phyloP scores from a whole-genome alignment of 208 protist species.

The Borovskyia barvae region DNA sequence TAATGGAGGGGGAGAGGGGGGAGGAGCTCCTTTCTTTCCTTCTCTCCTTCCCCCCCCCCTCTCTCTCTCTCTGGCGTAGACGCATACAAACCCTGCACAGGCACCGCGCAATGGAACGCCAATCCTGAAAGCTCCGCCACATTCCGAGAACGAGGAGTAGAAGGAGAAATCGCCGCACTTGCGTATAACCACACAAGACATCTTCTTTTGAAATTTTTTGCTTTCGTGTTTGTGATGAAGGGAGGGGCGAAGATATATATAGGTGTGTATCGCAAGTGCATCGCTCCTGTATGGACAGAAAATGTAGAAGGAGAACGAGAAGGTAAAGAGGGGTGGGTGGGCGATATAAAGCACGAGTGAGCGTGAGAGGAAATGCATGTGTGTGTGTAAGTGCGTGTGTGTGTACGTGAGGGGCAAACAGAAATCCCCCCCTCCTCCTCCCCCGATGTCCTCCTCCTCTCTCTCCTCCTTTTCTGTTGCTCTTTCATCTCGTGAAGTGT shows the following conservation, averaged over 20 bases:
- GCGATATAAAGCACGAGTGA: not conserved
- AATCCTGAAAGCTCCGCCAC: too few relatives aligned
- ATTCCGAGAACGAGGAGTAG: too few relatives aligned
- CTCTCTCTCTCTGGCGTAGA: not conserved
- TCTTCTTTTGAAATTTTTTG: too few relatives aligned
- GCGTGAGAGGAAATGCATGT: not conserved
- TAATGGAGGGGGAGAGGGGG: not conserved
- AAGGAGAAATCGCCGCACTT: too few relatives aligned
- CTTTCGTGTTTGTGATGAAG: too few relatives aligned
- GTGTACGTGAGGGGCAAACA: not conserved
- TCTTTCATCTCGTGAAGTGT: not conserved
- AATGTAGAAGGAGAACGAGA: not conserved
- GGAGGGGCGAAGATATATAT: too few relatives aligned
- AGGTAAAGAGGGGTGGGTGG: not conserved
- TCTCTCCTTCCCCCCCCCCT: too few relatives aligned
- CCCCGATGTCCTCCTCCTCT: not conserved
- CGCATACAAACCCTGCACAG: not conserved
- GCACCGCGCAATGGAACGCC: too few relatives aligned
- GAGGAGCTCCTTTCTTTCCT: not conserved
- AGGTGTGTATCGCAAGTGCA: too few relatives aligned
- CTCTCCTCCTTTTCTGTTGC: not conserved
- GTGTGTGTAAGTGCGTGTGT: not conserved
- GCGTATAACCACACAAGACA: too few relatives aligned
- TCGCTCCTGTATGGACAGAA: too few relatives aligned
- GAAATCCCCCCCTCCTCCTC: not conserved